Base-by-base conservation (phyloP, 768 basidiomycete species). In the Daedalea quercina region DNA sequence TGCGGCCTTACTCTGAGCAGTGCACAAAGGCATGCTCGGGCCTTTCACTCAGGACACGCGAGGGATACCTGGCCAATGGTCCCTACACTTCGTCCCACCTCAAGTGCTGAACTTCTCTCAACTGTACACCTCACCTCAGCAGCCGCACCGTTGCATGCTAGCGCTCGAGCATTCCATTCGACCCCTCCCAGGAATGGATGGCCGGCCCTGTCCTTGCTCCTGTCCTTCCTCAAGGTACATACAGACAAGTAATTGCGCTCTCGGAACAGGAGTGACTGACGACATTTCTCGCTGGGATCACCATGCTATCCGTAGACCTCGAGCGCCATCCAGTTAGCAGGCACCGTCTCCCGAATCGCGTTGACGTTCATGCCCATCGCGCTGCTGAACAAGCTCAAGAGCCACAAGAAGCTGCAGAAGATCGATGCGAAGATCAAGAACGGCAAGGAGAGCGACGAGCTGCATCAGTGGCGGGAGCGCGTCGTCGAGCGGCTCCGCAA, bases 301-400 rank as follows among this genome's bases (percentile, higher is more conserved):
- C 56, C 44, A 59, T 33, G 19, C 26, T 25, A 54, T 50, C 41
- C 57, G 35, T 26, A 93, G 90, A 76, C 85, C 1, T 89, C 90
- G 3, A 77, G 81, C n/a, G 77, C 84, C 0, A 72, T 93, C 47
- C 83, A 86, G 61, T 40, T 85, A n/a, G 79, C 81, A 15, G 78
- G 84, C 45, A 88, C 82, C 8, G 79, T 80, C 41, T 82, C 76
- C 42, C 79, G 90, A 53, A 74, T 93, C 47, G 82, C 80, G 0
- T 73, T 93, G 28, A 90, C 88, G 0, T 81, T 93, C 56, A 70
- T 90, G 12, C 90, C 90, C 22, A 64, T 88, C 28, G 63, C 90
- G 54, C 66, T 87, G 49, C 56, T 89, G 35, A 80, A 76, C 57
- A 85, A 81, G 48, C 69, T 75, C 56, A 76, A 70, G 56, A 71